A percentile compares a stretch with the other conserved stretches of the same genome.
Evolutionary conservation across 495 filamentous ascomycete species (phyloP).

Genomic region (Ramalina peruviana): DNA sequence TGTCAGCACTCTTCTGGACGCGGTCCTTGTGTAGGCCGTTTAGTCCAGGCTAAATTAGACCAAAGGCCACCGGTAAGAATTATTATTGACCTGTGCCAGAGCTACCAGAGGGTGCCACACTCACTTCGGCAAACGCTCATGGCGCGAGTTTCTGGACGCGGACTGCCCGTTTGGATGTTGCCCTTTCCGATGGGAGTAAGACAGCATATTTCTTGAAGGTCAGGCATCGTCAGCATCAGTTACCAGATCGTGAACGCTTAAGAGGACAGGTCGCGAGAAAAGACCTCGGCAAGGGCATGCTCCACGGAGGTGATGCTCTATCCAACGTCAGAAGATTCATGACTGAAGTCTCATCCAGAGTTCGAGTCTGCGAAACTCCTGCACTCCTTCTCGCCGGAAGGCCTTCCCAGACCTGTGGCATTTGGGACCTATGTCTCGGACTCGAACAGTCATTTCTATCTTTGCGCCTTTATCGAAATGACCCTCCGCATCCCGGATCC

Average conservation of each 20-base stretch:
- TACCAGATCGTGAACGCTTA: not conserved
- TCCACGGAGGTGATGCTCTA: not conserved
- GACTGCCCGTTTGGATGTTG: constrained; percentile 10
- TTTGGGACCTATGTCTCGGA: not conserved
- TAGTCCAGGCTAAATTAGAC: too few relatives aligned
- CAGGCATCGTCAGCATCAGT: not conserved
- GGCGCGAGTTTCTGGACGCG: constrained; percentile 15
- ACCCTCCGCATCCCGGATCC: constrained; percentile 2
- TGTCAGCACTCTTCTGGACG: too few relatives aligned
- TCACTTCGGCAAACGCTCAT: constrained; percentile 5
- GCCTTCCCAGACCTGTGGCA: not conserved
- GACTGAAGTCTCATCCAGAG: constrained; percentile 4
- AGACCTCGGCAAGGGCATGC: not conserved
- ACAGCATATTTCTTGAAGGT: constrained; percentile 14
- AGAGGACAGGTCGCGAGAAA: not conserved
- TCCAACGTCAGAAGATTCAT: not conserved
- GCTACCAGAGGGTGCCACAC: constrained; percentile 2
- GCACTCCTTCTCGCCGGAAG: not conserved
- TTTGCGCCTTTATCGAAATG: constrained; percentile 9
- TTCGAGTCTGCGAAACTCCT: constrained; percentile 3
- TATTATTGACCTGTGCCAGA: not conserved
- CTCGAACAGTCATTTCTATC: constrained; percentile 1
- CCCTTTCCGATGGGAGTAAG: constrained; percentile 3
- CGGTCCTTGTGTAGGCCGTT: too few relatives aligned
- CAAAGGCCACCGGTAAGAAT: not conserved